Evolutionary conservation across 768 basidiomycete species (phyloP), one percentile per base, ranked within the genome.

Genomic region (Trametes villosa): DNA sequence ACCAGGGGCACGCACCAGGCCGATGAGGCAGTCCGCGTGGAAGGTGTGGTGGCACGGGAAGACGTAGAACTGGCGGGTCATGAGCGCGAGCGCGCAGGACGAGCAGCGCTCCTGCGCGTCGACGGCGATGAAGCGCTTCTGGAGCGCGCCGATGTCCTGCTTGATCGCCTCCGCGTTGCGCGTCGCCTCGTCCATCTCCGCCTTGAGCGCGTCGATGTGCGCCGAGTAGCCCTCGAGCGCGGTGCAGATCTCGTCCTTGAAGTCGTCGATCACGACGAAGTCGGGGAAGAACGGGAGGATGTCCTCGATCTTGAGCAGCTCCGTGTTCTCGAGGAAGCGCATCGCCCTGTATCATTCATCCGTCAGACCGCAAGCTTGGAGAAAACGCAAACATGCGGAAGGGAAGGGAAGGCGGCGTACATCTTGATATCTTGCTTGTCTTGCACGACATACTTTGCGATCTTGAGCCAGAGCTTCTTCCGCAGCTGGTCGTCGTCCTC

Each of bases 261-360:
- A 98, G 72, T 98, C 97, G 71, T 98, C 97, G 65, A 99, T 98
- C 60, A 98, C 92, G 13, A 96, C 94, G 71, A 99, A 99, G 76
- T 98, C 96, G 2, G 97, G 96, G 86, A 99, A 98, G 87, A 98
- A 99, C 6, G 97, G 97, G 18, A 99, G 78, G 62, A 99, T 97
- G 70, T 99, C 97, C 71, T 99, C 97, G 65, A 99, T 96, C 76
- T 98, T 98, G 71, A 99, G 85, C 34, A 98, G 77, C 67, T 93
- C 88, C 0, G 97, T 96, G 64, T 93, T 89, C 72, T 98, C 95
- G 67, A 98, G 80, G 79, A 99, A 98, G 22, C 85, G 86, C 94
- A 98, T 98, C 20, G 97, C 97, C 53, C 96, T 99, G 72, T 42
- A 22, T 9, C n/a, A 22, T 22, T 20, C 8, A 44, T 56, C 20